Percentiles rank a stretch among this genome's conserved stretches.
Conservation (phyloP, 495 filamentous ascomycete species). For the Hypoxylon fragiforme region DNA sequence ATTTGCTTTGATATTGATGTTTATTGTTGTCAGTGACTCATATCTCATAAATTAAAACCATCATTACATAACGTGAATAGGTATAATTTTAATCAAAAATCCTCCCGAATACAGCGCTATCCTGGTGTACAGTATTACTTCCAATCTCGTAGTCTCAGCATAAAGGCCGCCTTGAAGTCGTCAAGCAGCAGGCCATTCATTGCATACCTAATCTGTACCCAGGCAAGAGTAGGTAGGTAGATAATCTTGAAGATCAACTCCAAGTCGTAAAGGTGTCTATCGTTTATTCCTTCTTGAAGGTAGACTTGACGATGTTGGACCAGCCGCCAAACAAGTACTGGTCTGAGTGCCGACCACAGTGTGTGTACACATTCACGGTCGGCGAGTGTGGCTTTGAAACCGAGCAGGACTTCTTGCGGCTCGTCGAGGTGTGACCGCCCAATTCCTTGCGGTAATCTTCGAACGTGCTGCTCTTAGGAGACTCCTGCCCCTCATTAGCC, state of each 20-base stretch:
- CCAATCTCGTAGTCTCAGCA: constrained; percentile 2
- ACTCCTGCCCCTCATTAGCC: constrained; percentile 22
- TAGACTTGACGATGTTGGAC: constrained; percentile 21
- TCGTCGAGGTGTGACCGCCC: constrained; percentile 1
- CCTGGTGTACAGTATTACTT: constrained; percentile 12
- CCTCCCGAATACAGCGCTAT: too few relatives aligned
- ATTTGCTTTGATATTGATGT: neutral
- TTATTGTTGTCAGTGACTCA: constrained; percentile 7
- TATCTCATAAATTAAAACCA: constrained; percentile 20
- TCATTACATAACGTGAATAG: constrained; percentile 7
- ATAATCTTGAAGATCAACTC: neutral
- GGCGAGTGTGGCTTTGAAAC: constrained; percentile 29
- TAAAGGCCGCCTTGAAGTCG: too few relatives aligned
- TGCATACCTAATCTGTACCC: too few relatives aligned
- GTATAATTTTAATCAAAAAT: constrained; percentile 7
- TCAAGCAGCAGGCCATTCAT: too few relatives aligned
- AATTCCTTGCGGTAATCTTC: constrained; percentile 13
- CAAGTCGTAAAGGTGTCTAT: neutral
- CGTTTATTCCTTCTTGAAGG: constrained; percentile 30
- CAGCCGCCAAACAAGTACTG: constrained; percentile 40
- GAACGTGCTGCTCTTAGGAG: constrained; percentile 3
- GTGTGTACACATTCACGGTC: constrained; percentile 40
- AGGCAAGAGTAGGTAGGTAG: too few relatives aligned
- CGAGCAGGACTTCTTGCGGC: constrained; percentile 9
- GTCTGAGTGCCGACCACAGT: constrained; percentile 40